Evolutionary conservation across 2,329 filamentous ascomycete species (phyloP), one percentile per base, ranked within the genome.

Genomic region (Pyricularia sp.): DNA sequence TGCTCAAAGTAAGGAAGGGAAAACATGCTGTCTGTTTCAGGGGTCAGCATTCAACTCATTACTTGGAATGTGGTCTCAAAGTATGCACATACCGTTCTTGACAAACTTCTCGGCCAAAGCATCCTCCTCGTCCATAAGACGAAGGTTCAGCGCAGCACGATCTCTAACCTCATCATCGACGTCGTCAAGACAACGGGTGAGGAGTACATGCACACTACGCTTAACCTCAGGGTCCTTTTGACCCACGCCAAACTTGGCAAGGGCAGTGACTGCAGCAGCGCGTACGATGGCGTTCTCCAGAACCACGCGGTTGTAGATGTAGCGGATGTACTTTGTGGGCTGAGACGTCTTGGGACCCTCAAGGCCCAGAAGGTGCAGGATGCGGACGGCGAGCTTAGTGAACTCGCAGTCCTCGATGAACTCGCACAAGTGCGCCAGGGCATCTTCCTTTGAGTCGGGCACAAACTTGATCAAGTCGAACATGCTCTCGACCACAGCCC

Each of bases 321-420:
- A 99, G 69, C 95, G 92, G 74, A 99, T 97, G 79, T 97, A 99
- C 85, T 99, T 98, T 69, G 95, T 98, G 0, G 95, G 95, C 75
- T 97, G 92, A 20, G 92, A 90, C 3, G 94, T 97, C 82, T 95
- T 97, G 72, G 95, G 95, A 0, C 95, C 95, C 81, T 99, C 95
- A 31, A 94, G 86, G 75, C 95, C 95, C 63, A 99, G 90, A 25
- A 99, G 87, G 79, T 99, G 94, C 69, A 99, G 83, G 74, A 99
- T 96, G 70, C 95, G 90, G 65, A 99, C 94, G 33, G 95, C 94
- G 71, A 99, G 85, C 82, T 99, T 99, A 31, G 95, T 97, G 79
- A 98, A 99, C 78, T 99, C 95, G 82, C 95, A 99, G 78, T 99
- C 95, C 80, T 99, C 95, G 72, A 99, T 99, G 78, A 99, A 99